Conservation (phyloP, 768 basidiomycete genomes). For the Collybia mongolica region DNA sequence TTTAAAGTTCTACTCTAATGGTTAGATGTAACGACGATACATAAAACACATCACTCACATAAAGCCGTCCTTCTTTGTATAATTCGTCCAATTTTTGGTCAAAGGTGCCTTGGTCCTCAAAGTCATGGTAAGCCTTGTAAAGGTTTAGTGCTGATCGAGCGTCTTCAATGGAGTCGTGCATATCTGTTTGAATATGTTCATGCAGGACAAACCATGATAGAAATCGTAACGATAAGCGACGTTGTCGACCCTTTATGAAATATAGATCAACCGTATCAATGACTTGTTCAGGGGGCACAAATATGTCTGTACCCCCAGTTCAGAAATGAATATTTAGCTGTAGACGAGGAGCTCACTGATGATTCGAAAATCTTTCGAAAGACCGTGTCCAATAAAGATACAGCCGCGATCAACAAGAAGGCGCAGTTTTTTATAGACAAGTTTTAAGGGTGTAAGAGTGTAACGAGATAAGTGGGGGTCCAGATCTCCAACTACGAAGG, state of each 20-base stretch:
- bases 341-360: constrained; percentile 68
- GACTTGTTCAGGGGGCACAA: constrained; percentile 92
- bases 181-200: constrained; percentile 90
- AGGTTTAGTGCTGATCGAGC: constrained; percentile 82
- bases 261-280: constrained; percentile 98
- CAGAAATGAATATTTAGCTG: not conserved
- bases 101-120: constrained; percentile 75
- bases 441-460: constrained; percentile 91
- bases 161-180: constrained; percentile 99
- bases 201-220: constrained; percentile 92
- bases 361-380: constrained; percentile 96
- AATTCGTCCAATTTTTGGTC: constrained; percentile 87
- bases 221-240: constrained; percentile 89
- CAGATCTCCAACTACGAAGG: constrained; percentile 78
- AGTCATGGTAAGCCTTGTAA: constrained; percentile 77
- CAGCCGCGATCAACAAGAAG: constrained; percentile 92
- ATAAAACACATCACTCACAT: constrained; percentile 34
- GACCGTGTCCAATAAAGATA: constrained; percentile 95
- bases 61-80: constrained; percentile 75
- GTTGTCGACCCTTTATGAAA: constrained; percentile 75
- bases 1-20: constrained; percentile 17
- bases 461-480: constrained; percentile 81
- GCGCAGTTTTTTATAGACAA: constrained; percentile 98
- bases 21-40: not conserved
- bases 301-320: constrained; percentile 64